Conservation (phyloP, 495 filamentous ascomycete species). For the Aspergillus cristatus region DNA sequence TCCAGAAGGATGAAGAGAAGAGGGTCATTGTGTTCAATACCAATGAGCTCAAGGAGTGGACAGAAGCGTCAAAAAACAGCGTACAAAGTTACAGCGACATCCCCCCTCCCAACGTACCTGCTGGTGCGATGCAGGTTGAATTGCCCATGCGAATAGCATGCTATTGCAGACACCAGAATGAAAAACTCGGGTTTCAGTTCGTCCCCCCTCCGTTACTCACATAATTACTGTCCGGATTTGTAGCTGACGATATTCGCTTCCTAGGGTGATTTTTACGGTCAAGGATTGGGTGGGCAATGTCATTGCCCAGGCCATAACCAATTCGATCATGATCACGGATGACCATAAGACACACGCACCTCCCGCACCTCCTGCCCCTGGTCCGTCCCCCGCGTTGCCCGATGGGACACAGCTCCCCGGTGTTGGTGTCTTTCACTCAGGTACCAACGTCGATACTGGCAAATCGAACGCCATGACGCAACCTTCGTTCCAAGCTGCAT, state of each 20-base stretch:
- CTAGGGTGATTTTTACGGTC: slow-evolving; percentile 82
- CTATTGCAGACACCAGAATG: slow-evolving; percentile 88
- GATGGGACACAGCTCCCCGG: slow-evolving; percentile 38
- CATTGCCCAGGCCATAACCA: slow-evolving; percentile 75
- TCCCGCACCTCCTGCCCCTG: slow-evolving; percentile 24
- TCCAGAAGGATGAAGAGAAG: slow-evolving; percentile 64
- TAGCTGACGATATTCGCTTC: slow-evolving; percentile 5
- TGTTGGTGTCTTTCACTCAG: slow-evolving; percentile 36
- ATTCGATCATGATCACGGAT: slow-evolving; percentile 89
- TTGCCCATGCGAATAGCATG: slow-evolving; percentile 94
- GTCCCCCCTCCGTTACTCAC: slow-evolving; percentile 7
- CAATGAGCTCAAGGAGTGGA: slow-evolving; percentile 82
- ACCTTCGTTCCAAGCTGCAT: slow-evolving; percentile 17
- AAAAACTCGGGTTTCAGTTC: slow-evolving; percentile 80
- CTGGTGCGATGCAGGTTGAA: slow-evolving; percentile 62
- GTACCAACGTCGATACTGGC: slow-evolving; percentile 19
- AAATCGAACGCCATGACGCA: slow-evolving; percentile 20
- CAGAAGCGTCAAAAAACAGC: slow-evolving; percentile 40
- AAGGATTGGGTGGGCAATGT: slow-evolving; percentile 67
- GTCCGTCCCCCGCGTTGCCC: slow-evolving; percentile 27
- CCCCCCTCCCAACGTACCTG: slow-evolving; percentile 34
- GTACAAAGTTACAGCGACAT: slow-evolving; percentile 18
- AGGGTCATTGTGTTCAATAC: slow-evolving; percentile 91
- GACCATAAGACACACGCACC: slow-evolving; percentile 79
- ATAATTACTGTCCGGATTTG: not conserved